phyloP scores from a whole-genome alignment of 345 rosid genomes.

The Hibiscus tridactylites region DNA sequence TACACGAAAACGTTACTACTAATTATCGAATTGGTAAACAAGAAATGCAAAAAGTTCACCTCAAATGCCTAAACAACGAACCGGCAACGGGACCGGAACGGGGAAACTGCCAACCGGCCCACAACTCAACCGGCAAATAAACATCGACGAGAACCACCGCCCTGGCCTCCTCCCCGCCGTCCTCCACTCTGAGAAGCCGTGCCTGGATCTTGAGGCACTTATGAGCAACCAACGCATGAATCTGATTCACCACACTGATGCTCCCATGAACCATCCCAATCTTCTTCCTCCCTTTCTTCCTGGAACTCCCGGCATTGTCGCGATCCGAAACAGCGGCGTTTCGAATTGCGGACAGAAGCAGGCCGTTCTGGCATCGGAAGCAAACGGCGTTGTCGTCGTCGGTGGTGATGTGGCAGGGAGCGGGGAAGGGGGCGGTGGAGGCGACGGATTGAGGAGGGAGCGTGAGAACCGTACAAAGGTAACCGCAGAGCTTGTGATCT shows the following conservation, averaged over 20 bases:
- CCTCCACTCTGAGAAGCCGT: constrained; percentile 36
- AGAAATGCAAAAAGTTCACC: constrained; percentile 22
- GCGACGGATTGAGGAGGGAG: constrained; percentile 12
- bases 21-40: neutral
- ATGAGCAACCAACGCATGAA: constrained; percentile 44
- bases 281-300: constrained; percentile 30
- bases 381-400: constrained; percentile 27
- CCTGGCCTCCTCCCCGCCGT: constrained; percentile 34
- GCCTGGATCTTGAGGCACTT: constrained; percentile 49
- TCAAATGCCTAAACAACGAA: constrained; percentile 63
- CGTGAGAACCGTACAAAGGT: constrained; percentile 47
- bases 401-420: constrained; percentile 41
- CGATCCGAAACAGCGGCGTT: neutral
- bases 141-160: constrained; percentile 72
- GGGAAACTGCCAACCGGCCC: constrained; percentile 90
- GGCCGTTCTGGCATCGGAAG: constrained; percentile 41
- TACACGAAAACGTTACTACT: neutral
- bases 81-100: constrained; percentile 47
- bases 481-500: constrained; percentile 70
- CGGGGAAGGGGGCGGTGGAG: constrained; percentile 2
- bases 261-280: constrained; percentile 79
- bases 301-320: constrained; percentile 13
- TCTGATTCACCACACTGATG: constrained; percentile 58
- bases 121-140: constrained; percentile 48
- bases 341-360: constrained; percentile 20